phyloP scores from a whole-genome alignment of 2,329 filamentous ascomycete species.

The Fusarium goolgardi region DNA sequence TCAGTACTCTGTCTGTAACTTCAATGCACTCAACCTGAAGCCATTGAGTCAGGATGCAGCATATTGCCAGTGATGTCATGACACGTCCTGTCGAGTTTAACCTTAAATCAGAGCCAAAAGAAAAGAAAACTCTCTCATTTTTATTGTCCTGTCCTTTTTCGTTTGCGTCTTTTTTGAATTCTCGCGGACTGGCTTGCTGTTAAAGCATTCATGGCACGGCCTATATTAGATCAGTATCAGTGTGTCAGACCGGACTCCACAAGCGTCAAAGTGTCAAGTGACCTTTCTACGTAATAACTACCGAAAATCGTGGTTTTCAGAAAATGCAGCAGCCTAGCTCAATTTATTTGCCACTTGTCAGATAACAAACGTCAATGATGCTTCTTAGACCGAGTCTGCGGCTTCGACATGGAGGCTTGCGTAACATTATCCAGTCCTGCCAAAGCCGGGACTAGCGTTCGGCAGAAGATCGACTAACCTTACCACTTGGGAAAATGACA shows the following conservation, averaged over 20 bases:
- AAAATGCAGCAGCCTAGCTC: neutral
- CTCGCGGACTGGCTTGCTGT: neutral
- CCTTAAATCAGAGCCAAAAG: neutral
- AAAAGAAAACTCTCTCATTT: neutral
- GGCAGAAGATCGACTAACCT: neutral
- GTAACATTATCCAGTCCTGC: neutral
- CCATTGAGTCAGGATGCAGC: neutral
- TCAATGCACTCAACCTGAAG: neutral
- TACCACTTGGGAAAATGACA: neutral
- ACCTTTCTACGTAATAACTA: neutral
- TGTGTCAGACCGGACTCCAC: neutral
- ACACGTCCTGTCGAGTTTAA: neutral
- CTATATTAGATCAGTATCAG: conserved; percentile 6
- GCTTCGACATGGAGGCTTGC: neutral
- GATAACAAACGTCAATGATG: neutral
- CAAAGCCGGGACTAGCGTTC: neutral
- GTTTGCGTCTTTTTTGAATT: neutral
- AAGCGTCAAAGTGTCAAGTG: neutral
- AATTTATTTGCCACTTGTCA: neutral
- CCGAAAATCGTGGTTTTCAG: neutral
- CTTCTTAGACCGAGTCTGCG: neutral
- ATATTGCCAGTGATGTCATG: neutral
- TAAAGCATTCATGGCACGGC: conserved; percentile 2
- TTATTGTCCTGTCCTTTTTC: neutral
- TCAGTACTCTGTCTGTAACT: neutral